Percentiles rank a stretch among this genome's conserved stretches.
Conservation (phyloP, 2,329 filamentous ascomycete genomes). For the Colletotrichum zoysiae region DNA sequence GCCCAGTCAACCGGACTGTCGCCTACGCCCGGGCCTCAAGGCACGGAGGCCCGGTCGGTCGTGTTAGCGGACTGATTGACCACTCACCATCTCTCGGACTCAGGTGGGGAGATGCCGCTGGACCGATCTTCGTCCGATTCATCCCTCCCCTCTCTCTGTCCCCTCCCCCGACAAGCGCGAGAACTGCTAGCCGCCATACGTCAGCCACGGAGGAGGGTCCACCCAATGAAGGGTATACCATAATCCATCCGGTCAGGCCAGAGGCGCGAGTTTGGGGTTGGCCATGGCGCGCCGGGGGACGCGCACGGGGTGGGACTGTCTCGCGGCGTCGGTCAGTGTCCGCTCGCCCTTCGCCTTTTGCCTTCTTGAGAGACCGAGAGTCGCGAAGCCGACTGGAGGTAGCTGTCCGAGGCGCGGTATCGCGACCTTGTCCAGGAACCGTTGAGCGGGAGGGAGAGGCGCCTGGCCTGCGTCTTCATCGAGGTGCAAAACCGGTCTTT, state of each 20-base stretch:
- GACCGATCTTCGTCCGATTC: not conserved
- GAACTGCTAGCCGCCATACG: not conserved
- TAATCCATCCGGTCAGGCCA: no score
- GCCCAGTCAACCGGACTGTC: constrained; percentile 33
- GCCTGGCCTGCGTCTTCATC: not conserved
- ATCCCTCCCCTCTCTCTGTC: no score
- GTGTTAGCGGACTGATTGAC: constrained; percentile 6
- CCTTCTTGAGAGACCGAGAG: not conserved
- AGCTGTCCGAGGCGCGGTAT: not conserved
- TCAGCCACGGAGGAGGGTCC: not conserved
- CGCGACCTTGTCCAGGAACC: not conserved
- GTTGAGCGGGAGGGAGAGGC: not conserved
- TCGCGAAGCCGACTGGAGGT: not conserved
- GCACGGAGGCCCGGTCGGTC: constrained; percentile 37
- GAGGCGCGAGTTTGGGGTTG: not conserved
- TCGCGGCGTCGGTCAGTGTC: not conserved
- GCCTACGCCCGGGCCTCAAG: constrained; percentile 18
- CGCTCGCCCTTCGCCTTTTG: not conserved
- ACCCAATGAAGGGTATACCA: not conserved
- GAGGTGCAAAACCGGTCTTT: no score
- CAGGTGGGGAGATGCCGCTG: constrained; percentile 27
- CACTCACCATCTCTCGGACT: constrained; percentile 6
- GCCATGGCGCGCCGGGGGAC: not conserved
- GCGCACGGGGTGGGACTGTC: not conserved
- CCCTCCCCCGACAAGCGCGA: not conserved